Evolutionary conservation across 495 filamentous ascomycete genomes (phyloP), one percentile per base, ranked within the genome.

Genomic region (Hypoxylon trugodes): DNA sequence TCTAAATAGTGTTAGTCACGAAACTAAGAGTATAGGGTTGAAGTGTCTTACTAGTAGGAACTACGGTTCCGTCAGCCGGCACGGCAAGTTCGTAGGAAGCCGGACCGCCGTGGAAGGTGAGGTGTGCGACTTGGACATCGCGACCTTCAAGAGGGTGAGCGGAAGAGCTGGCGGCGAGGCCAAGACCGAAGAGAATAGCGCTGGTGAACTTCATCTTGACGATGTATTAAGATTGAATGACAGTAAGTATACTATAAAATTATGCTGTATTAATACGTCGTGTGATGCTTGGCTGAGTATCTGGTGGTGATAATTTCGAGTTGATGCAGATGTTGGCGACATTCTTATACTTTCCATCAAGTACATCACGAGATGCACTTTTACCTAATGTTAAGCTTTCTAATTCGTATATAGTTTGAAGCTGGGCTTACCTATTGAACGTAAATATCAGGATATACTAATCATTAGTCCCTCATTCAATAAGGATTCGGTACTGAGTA

Each of bases 71-170:
- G 33, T 72, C 60, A 1, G 52, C 43, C 24, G 63, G 63, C 4
- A 73, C 58, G 6, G 8, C 52, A 24, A 73, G 40, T 0, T 68
- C 46, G 49, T 73, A 70, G 1, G 63, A 65, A n/a, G 57, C 66
- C 10, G 69, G 66, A 6, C 66, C 69, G 12, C 62, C 66, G 46
- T 73, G 52, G 40, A 72, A 63, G 9, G 43, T 68, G 15, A 73
- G 40, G 18, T 71, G 40, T 0, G 48, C 62, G 19, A 61, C 48
- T 36, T 49, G 41, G 24, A 54, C 40, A 22, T 47, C 51, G 28
- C 53, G 56, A 1, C 37, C 42, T 19, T 67, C 50, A 1, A 62
- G 2, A 3, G 66, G 59, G 28, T 43, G 51, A 4, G 69, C 59
- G 8, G 35, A 60, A 24, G 59, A 40, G 43, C 56, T 47, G 16